phyloP scores from a whole-genome alignment of 73 alveolate genomes.

The Effrenium voratum region DNA sequence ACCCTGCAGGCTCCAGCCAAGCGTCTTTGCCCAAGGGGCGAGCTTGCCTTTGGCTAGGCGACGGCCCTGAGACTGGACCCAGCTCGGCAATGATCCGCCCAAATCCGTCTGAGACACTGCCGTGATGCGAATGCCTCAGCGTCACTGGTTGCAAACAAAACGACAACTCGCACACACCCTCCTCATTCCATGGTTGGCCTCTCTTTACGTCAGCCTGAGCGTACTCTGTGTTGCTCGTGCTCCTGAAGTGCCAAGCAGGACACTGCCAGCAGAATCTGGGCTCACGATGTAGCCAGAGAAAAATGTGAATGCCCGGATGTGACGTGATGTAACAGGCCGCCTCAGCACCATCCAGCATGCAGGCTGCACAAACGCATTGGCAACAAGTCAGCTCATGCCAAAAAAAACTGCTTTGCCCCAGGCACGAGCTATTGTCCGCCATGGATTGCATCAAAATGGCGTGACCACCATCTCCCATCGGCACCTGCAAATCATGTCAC shows the following conservation, averaged over 20 bases:
- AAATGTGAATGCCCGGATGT: constrained; percentile 21
- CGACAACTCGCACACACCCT: too few species aligned
- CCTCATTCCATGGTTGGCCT: too few species aligned
- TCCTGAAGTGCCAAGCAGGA: too few species aligned
- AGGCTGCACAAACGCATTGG: background rate
- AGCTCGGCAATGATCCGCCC: constrained; percentile 50
- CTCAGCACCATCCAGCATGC: background rate
- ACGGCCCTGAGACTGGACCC: constrained; percentile 66
- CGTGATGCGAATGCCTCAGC: constrained; percentile 28
- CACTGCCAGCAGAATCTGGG: too few species aligned
- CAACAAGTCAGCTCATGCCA: background rate
- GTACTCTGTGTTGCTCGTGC: too few species aligned
- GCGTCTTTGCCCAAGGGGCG: too few species aligned
- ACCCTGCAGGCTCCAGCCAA: too few species aligned
- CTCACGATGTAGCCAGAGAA: constrained; percentile 26
- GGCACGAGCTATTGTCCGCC: constrained; percentile 29
- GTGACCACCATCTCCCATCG: constrained; percentile 18
- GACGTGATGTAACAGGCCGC: constrained; percentile 42
- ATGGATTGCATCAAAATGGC: constrained; percentile 39
- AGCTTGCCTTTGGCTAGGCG: constrained; percentile 59
- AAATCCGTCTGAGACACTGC: constrained; percentile 32
- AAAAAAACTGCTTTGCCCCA: background rate
- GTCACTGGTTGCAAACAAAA: too few species aligned
- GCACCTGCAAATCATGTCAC: background rate
- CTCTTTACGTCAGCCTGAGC: too few species aligned